Conservation (phyloP, 768 basidiomycete species). For the Myochromella boudieri region DNA sequence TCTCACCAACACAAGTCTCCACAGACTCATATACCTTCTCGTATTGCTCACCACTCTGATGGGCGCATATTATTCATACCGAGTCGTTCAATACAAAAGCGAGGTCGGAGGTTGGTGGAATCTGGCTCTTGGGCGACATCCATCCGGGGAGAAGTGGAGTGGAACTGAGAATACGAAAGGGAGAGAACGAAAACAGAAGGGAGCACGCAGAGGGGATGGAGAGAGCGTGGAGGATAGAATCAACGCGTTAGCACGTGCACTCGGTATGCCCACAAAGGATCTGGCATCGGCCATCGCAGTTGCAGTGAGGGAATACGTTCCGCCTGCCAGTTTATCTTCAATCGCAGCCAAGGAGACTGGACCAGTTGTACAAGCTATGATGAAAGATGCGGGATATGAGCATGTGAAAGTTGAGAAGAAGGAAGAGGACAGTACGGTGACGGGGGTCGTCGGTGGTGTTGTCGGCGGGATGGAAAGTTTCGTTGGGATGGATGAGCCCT, state of each 20-base stretch:
- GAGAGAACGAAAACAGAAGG: conserved; percentile 5
- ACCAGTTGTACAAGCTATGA: conserved; percentile 37
- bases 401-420: conserved; percentile 2
- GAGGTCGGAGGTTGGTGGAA: conserved; percentile 67
- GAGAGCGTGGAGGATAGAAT: conserved; percentile 54
- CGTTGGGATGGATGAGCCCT: conserved; percentile 50
- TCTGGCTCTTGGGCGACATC: conserved; percentile 38
- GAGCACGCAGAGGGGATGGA: conserved; percentile 1
- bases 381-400: conserved; percentile 25
- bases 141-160: conserved; percentile 24
- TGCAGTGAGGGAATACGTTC: conserved; percentile 58
- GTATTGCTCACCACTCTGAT: conserved; percentile 40
- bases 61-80: conserved; percentile 51
- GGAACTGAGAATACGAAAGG: not conserved
- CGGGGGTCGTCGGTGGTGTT: conserved; percentile 29
- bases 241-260: conserved; percentile 55
- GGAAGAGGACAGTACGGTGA: conserved; percentile 8
- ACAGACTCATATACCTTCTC: conserved; percentile 50
- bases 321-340: conserved; percentile 59
- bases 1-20: conserved; percentile 40
- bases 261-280: conserved; percentile 61
- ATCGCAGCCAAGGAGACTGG: conserved; percentile 50
- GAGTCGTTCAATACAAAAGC: conserved; percentile 44
- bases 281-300: conserved; percentile 64
- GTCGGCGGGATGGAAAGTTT: conserved; percentile 37